Evolutionary conservation across 73 alveolate species (phyloP).

Genomic region (Tetrahymena elliotti): DNA sequence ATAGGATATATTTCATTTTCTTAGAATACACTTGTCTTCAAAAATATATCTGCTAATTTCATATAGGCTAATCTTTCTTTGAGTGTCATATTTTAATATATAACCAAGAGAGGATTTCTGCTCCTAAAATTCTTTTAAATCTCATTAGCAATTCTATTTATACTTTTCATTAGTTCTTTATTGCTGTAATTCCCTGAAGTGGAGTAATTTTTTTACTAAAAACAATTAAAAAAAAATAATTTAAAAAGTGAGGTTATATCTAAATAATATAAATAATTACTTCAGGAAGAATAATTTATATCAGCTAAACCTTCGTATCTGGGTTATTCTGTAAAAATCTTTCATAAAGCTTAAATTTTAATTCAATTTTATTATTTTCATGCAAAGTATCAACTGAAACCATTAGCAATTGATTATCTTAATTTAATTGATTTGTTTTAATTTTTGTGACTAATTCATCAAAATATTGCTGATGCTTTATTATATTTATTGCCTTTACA

Average conservation of each 20-base stretch:
- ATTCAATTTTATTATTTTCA: neutral
- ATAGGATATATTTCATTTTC: neutral
- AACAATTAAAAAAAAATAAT: neutral
- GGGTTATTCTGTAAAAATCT: neutral
- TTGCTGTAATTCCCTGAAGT: neutral
- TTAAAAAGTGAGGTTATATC: neutral
- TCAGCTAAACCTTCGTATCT: neutral
- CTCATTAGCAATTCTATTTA: neutral
- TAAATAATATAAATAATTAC: neutral
- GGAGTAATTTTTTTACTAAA: neutral
- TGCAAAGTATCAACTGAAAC: neutral
- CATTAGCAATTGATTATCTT: neutral
- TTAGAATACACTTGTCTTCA: neutral
- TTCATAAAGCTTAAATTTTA: neutral
- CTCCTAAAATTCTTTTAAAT: neutral
- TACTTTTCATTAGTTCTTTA: neutral
- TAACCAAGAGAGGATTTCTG: neutral
- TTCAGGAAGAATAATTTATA: neutral
- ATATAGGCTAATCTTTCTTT: neutral
- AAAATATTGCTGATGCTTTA: neutral
- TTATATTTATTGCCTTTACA: neutral
- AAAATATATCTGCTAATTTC: neutral
- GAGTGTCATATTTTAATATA: neutral
- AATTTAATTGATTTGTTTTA: neutral
- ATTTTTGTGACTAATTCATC: neutral